Percentiles rank a stretch among this genome's conserved stretches.
Conservation (phyloP, 495 filamentous ascomycete genomes). For the Acidiella bohemica region DNA sequence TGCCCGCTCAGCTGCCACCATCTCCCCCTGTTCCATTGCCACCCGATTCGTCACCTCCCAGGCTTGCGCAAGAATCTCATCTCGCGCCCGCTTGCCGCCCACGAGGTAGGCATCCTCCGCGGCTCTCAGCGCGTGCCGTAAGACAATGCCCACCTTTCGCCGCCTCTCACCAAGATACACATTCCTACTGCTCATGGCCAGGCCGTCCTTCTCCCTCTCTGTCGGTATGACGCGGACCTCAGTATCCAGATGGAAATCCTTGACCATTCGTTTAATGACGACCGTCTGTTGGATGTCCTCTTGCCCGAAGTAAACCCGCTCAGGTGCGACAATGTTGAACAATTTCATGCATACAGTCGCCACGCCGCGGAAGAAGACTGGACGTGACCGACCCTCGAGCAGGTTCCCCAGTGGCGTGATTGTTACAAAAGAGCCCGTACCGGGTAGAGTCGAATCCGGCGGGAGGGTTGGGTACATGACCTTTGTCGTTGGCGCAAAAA, state of each 20-base stretch:
- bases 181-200: constrained; percentile 91
- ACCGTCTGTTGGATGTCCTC: constrained; percentile 97
- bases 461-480: constrained; percentile 80
- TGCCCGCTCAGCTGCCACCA: constrained; percentile 49
- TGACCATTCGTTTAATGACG: constrained; percentile 71
- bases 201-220: constrained; percentile 61
- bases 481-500: constrained; percentile 71
- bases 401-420: constrained; percentile 70
- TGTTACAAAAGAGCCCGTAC: constrained; percentile 75
- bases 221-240: constrained; percentile 64
- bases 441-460: constrained; percentile 54
- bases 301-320: constrained; percentile 90
- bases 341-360: constrained; percentile 96
- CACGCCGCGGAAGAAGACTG: constrained; percentile 91
- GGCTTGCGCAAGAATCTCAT: constrained; percentile 56
- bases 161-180: constrained; percentile 74
- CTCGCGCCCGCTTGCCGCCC: constrained; percentile 40
- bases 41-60: constrained; percentile 36
- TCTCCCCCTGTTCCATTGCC: constrained; percentile 45
- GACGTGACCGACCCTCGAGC: constrained; percentile 73
- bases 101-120: constrained; percentile 53
- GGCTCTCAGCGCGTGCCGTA: constrained; percentile 51
- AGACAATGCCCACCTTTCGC: constrained; percentile 53
- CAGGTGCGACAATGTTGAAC: constrained; percentile 80
- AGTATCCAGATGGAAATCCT: constrained; percentile 72